These are phyloP conservation scores for Diplodia mutila DNA, from an alignment of 2,329 filamentous ascomycete genomes.

Conservation along the genomic window DNA sequence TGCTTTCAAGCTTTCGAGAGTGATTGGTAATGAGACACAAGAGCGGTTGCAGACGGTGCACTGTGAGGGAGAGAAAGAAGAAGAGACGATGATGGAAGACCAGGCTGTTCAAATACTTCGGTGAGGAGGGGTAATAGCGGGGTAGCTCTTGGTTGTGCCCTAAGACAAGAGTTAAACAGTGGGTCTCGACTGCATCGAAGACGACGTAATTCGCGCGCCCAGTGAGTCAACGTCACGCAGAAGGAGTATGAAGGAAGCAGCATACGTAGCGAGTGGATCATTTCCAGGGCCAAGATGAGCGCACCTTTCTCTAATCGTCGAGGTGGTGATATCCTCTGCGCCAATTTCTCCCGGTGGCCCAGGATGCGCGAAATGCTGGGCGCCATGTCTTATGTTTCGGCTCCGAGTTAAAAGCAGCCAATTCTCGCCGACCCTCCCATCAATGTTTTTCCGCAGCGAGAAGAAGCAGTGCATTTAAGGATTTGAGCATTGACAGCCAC, in stretches of 20 bases:
- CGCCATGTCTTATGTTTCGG: too few relatives aligned
- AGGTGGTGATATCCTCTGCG: neutral
- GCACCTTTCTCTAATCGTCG: neutral
- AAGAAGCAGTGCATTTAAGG: slow-evolving; percentile 3
- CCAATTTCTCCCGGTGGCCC: neutral
- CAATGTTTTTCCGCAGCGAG: slow-evolving; percentile 11
- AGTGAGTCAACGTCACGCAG: neutral
- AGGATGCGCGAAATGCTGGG: too few relatives aligned
- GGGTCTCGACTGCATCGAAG: neutral
- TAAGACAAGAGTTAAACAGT: slow-evolving; percentile 6
- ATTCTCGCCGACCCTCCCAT: neutral
- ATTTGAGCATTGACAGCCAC: slow-evolving; percentile 11
- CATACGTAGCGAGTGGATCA: neutral
- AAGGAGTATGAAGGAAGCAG: neutral
- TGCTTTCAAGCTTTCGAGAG: neutral
- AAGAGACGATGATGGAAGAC: neutral
- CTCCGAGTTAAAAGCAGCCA: neutral
- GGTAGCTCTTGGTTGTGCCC: slow-evolving; percentile 20
- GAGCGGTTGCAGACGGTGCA: neutral
- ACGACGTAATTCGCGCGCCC: slow-evolving; percentile 2
- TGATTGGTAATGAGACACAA: neutral
- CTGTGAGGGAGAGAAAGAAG: neutral
- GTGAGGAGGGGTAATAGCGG: slow-evolving; percentile 24
- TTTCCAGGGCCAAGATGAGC: neutral
- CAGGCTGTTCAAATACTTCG: neutral